Percentiles rank a stretch among this genome's conserved stretches.
Conservation (phyloP, 257 asterid species). For the Plectranthus barbatus region DNA sequence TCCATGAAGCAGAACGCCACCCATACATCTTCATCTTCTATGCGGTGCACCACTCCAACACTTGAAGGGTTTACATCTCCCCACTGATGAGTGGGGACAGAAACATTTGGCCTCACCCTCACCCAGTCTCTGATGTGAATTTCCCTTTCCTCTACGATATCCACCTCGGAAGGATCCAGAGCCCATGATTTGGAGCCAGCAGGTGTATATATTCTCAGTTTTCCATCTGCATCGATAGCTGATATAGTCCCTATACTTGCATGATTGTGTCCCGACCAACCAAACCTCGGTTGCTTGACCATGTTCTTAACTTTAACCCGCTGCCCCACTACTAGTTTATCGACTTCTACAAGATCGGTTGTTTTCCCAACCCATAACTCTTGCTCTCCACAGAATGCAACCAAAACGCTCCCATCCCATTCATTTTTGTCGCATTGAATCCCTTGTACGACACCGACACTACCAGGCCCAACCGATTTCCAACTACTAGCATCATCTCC, state of each 20-base stretch:
- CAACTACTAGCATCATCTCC: constrained; percentile 44
- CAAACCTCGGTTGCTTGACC: constrained; percentile 83
- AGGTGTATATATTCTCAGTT: constrained; percentile 81
- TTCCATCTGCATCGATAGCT: constrained; percentile 89
- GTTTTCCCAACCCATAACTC: constrained; percentile 70
- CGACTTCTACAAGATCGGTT: constrained; percentile 38
- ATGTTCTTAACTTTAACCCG: constrained; percentile 49
- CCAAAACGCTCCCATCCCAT: constrained; percentile 53
- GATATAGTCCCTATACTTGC: constrained; percentile 68
- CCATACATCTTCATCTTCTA: constrained; percentile 77
- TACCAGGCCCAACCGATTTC: constrained; percentile 73
- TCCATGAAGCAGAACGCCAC: constrained; percentile 92
- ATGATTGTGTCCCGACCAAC: constrained; percentile 94
- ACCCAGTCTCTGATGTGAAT: constrained; percentile 74
- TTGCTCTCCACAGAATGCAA: constrained; percentile 90
- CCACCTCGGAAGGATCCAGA: constrained; percentile 90
- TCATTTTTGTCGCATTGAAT: constrained; percentile 56
- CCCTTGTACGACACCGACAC: constrained; percentile 88
- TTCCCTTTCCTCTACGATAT: constrained; percentile 61
- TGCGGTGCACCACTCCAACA: constrained; percentile 86
- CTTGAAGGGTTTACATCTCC: constrained; percentile 70
- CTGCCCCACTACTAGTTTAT: constrained; percentile 58
- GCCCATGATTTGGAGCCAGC: constrained; percentile 83
- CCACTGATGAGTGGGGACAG: constrained; percentile 83
- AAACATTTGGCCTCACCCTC: constrained; percentile 47